Percentiles rank a stretch among this genome's conserved stretches.
Evolutionary conservation across 345 rosid genomes (phyloP).

Genomic region (Salix arbutifolia): DNA sequence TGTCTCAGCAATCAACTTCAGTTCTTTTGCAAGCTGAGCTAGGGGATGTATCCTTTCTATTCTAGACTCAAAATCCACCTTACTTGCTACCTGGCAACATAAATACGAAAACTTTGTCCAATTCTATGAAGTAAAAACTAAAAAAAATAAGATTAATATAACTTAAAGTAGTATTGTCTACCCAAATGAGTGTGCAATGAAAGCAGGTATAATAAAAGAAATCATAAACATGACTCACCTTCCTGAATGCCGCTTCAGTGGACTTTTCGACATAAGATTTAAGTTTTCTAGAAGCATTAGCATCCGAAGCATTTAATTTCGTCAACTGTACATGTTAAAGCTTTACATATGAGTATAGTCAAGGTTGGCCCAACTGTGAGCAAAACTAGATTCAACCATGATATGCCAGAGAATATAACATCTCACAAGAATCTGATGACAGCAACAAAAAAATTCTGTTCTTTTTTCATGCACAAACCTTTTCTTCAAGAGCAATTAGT

Average conservation of each 20-base stretch:
- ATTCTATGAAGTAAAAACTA: not conserved
- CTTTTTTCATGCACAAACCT: no score
- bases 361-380: not conserved
- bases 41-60: constrained; percentile 59
- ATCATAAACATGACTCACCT: constrained; percentile 46
- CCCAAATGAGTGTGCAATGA: not conserved
- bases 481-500: no score
- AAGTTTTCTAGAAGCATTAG: constrained; percentile 42
- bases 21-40: constrained; percentile 79
- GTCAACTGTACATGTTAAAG: constrained; percentile 43
- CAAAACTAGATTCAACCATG: not conserved
- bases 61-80: constrained; percentile 50
- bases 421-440: not conserved
- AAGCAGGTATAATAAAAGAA: not conserved
- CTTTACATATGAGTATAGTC: constrained; percentile 17
- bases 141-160: no score
- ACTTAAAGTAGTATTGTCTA: not conserved
- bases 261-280: constrained; percentile 62
- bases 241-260: constrained; percentile 58
- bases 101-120: constrained; percentile 4
- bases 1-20: constrained; percentile 63
- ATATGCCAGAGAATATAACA: not conserved
- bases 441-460: not conserved
- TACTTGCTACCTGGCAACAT: constrained; percentile 50
- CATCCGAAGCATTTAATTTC: constrained; percentile 40